Percentiles rank a stretch among this genome's conserved stretches.
phyloP scores from a whole-genome alignment of 23 red algal species.

The Gracilaria gracilis region DNA sequence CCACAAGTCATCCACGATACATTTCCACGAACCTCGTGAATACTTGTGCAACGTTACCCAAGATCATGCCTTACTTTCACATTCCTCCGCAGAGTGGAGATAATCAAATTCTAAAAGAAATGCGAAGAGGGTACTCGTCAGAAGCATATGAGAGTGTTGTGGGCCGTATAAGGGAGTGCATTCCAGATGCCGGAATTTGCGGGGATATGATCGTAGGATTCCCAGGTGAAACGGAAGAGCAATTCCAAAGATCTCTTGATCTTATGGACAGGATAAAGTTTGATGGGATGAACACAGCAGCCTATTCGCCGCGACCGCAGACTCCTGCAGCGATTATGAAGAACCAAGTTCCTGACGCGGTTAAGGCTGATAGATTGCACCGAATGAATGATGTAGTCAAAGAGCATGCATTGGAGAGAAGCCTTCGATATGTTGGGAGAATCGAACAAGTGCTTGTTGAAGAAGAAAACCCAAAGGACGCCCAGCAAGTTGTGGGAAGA shows the following conservation, averaged over 20 bases:
- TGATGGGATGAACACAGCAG: conserved; percentile 92
- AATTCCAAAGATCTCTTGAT: conserved; percentile 84
- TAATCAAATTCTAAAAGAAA: conserved; percentile 78
- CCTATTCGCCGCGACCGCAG: conserved; percentile 94
- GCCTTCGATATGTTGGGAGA: conserved; percentile 80
- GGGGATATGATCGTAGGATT: conserved; percentile 97
- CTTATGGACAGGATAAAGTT: conserved; percentile 82
- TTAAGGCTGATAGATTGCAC: conserved; percentile 81
- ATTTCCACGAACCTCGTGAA: conserved; percentile 78
- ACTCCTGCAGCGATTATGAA: conserved; percentile 84
- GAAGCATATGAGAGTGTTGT: conserved; percentile 81
- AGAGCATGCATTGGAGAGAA: conserved; percentile 62
- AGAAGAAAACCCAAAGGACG: conserved; percentile 44
- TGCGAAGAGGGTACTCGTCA: conserved; percentile 92
- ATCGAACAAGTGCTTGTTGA: conserved; percentile 74
- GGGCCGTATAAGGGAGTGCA: conserved; percentile 78
- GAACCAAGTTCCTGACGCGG: conserved; percentile 83
- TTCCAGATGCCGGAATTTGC: conserved; percentile 93
- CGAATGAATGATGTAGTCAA: conserved; percentile 82
- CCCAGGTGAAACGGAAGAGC: conserved; percentile 93
- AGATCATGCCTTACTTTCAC: conserved; percentile 87
- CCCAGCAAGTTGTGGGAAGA: conserved; percentile 68
- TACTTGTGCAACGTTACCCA: conserved; percentile 71
- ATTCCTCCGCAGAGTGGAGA: conserved; percentile 94
- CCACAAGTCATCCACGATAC: conserved; percentile 94